Base-by-base conservation (phyloP, 192 early-diverging fungal species). In the Coemansia reversa region DNA sequence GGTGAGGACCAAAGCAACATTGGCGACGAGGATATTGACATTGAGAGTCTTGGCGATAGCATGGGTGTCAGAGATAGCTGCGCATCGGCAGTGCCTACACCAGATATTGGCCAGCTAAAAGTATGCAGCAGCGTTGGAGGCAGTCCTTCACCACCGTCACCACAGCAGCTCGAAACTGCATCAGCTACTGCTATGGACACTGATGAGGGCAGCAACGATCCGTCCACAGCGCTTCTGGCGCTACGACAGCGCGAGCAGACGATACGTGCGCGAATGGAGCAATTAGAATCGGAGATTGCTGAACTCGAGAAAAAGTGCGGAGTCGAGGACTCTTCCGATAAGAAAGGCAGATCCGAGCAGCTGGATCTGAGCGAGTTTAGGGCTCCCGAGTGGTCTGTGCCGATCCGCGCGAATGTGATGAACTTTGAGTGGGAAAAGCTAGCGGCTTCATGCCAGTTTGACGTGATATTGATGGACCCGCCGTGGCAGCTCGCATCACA, bases 401-500 rank as follows among this genome's bases (percentile, higher is more conserved):
- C 94, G 14, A 95, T 96, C 65, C 94, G 95, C 69, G 91, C 95
- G 23, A 93, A 96, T 78, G 95, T 98, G 29, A 88, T 93, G 86
- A 91, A 88, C 53, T 98, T 94, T 88, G 95, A 98, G 60, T 98
- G 94, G 93, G 76, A 81, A 86, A 81, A 72, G 64, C 83, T 97
- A 25, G 92, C 91, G 6, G 60, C 63, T 29, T 90, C 86, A 29
- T 90, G 89, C 66, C 95, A 96, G 75, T 98, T 98, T 62, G 94
- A 96, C 72, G 92, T 92, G 33, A 93, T 98, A 60, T 65, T 92
- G 48, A 94, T 95, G 84, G 95, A 98, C 82, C 95, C 95, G 51
- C 94, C 95, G 72, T 98, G 95, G 95, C 95, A 96, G 83, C 86
- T 98, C 16, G 93, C 95, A 24, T 92, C 93, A 14, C 88, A 94